A percentile compares a stretch with the other conserved stretches of the same genome.
Conservation (phyloP, 495 filamentous ascomycete genomes). For the Xylaria bambusicola region DNA sequence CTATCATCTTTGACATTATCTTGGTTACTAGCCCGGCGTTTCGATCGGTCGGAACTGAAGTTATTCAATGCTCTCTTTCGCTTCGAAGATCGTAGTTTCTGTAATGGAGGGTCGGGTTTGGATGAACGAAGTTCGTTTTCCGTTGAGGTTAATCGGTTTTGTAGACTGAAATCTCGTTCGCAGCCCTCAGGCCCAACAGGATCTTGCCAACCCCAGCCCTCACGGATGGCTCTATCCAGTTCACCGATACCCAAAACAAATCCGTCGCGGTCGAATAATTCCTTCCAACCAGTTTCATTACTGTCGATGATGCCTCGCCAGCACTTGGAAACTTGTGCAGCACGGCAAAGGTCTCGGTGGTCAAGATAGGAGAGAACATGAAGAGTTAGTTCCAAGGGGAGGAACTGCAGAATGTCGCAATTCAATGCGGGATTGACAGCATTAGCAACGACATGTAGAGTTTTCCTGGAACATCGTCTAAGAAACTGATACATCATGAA, state of each 20-base stretch:
- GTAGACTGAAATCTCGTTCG: conserved; percentile 75
- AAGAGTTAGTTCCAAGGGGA: conserved; percentile 84
- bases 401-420: conserved; percentile 82
- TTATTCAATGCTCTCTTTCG: conserved; percentile 45
- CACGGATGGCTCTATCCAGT: conserved; percentile 77
- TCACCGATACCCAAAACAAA: conserved; percentile 80
- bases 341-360: conserved; percentile 81
- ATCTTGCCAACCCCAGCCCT: conserved; percentile 99
- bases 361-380: conserved; percentile 88
- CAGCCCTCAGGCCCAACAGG: conserved; percentile 71
- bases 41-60: conserved; percentile 49
- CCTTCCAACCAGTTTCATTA: conserved; percentile 95
- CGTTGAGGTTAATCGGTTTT: conserved; percentile 47
- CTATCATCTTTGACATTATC: conserved; percentile 42
- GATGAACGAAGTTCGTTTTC: conserved; percentile 49
- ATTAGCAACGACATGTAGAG: conserved; percentile 86
- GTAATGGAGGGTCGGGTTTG: conserved; percentile 38
- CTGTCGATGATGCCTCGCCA: conserved; percentile 90
- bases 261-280: conserved; percentile 81
- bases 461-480: conserved; percentile 83
- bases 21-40: conserved; percentile 53
- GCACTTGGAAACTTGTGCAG: conserved; percentile 89
- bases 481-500: conserved; percentile 97
- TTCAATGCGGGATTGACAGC: conserved; percentile 96
- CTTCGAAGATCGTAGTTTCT: conserved; percentile 40